A percentile compares a stretch with the other conserved stretches of the same genome.
phyloP scores from a whole-genome alignment of 1,139 yeast species.

The Magnusiomyces paraingens region DNA sequence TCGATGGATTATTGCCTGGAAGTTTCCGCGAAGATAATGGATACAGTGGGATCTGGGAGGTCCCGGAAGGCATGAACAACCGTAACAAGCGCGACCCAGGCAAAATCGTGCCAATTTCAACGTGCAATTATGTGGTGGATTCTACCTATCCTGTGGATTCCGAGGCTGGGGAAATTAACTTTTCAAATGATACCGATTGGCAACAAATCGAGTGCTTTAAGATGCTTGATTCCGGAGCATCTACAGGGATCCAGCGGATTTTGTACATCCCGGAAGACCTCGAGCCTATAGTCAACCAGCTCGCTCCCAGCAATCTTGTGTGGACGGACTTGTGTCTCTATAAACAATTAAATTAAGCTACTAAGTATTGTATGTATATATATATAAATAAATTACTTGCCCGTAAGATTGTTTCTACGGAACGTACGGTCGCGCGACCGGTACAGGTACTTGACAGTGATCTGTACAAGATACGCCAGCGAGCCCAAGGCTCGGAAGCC shows the following conservation, averaged over 20 bases:
- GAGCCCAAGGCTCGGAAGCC: conserved; percentile 77
- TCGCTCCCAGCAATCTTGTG: conserved; percentile 21
- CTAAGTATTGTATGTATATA: no score
- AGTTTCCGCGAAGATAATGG: conserved; percentile 52
- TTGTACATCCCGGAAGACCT: conserved; percentile 33
- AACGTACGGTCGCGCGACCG: conserved; percentile 26
- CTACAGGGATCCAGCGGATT: conserved; percentile 38
- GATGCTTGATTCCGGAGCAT: conserved; percentile 35
- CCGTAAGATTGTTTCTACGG: conserved; percentile 23
- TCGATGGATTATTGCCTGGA: conserved; percentile 84
- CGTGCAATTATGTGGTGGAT: conserved; percentile 36
- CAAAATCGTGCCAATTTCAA: conserved; percentile 23
- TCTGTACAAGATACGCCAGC: conserved; percentile 51
- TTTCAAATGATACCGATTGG: conserved; percentile 30
- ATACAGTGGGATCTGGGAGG: conserved; percentile 27
- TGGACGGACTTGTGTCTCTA: conserved; percentile 30
- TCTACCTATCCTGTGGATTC: conserved; percentile 23
- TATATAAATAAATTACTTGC: conserved; percentile 9
- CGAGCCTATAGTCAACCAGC: conserved; percentile 10
- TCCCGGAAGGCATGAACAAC: conserved; percentile 69
- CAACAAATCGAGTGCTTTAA: conserved; percentile 30
- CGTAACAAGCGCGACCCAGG: conserved; percentile 42
- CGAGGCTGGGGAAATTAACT: conserved; percentile 20
- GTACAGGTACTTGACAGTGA: conserved; percentile 30
- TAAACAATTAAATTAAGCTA: conserved; percentile 11